Base-by-base conservation (phyloP, 441 rosid genomes). In the Biscutella auriculata region DNA sequence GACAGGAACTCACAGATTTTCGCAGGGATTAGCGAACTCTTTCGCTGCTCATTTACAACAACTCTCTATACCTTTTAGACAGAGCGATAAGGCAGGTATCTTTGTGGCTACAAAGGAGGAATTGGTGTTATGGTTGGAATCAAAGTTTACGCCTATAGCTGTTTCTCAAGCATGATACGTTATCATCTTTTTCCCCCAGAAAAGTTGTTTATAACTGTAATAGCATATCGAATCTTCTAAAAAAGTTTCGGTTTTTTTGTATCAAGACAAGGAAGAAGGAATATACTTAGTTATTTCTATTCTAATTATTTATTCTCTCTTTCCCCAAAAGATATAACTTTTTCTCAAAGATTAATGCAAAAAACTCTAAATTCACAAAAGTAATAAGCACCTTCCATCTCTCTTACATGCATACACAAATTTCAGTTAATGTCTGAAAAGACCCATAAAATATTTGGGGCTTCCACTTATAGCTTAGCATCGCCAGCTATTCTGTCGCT, bases 41-140 rank as follows among this genome's bases (percentile, higher is more conserved):
- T 88, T 88, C 6, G 88, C 89, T 50, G 72, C 85, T 41, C 97
- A 83, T 46, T 66, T 79, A 57, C 61, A 79, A 42, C 73, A 78
- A 46, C 80, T 88, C 8, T 74, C 83, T 41, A 94, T 80, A 36
- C 98, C 97, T 5, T 88, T 88, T 53, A 79, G 44, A 73, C 92
- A 41, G 65, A 79, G 89, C n/a, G 88, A 84, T 40, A 79, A 39
- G 63, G 73, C 79, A 0, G 95, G 98, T 67, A 62, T 66, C 54
- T 92, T 88, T 45, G 82, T 83, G 15, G 95, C 98, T 23, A 78
- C 82, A 4, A 76, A 81, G 52, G 91, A 85, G 48, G 96, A 88
- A 56, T 36, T 92, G 61, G 82, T 86, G 43, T 63, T 61, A 2
- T 92, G 96, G 96, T 66, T 84, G 53, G 87, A 76, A 58, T 80